A percentile compares a stretch with the other conserved stretches of the same genome.
Conservation (phyloP, 2,329 filamentous ascomycete genomes). For the Blumeria graminis region DNA sequence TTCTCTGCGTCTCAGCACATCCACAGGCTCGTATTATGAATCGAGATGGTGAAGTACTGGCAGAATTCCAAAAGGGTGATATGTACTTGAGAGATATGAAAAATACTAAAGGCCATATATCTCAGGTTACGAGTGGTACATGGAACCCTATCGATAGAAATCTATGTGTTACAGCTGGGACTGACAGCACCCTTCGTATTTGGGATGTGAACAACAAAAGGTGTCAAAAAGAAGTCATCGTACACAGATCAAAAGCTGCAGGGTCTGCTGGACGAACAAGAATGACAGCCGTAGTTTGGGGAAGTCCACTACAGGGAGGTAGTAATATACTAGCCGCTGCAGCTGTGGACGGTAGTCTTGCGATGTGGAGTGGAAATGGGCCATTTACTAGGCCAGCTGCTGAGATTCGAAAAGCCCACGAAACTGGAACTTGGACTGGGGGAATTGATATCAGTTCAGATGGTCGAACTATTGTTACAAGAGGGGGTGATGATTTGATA, state of each 20-base stretch:
- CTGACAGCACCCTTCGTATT: conserved; percentile 84
- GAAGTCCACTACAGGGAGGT: conserved; percentile 47
- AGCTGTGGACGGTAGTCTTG: conserved; percentile 68
- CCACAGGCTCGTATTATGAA: conserved; percentile 76
- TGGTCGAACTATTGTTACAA: conserved; percentile 70
- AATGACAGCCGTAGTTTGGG: conserved; percentile 87
- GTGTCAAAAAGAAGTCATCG: conserved; percentile 76
- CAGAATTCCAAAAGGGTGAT: conserved; percentile 87
- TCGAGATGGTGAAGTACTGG: conserved; percentile 64
- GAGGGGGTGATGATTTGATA: conserved; percentile 76
- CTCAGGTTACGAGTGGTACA: conserved; percentile 66
- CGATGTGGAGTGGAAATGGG: conserved; percentile 80
- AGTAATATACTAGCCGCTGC: conserved; percentile 58
- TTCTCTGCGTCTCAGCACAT: conserved; percentile 72
- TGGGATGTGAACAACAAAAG: conserved; percentile 91
- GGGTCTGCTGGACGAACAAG: conserved; percentile 75
- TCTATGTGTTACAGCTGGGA: conserved; percentile 70
- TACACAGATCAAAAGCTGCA: conserved; percentile 79
- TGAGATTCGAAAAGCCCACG: conserved; percentile 68
- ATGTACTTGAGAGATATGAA: conserved; percentile 97
- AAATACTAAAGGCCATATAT: conserved; percentile 90
- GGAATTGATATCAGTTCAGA: conserved; percentile 79
- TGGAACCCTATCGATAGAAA: conserved; percentile 82
- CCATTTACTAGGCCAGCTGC: conserved; percentile 61
- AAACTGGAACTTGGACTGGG: conserved; percentile 66